phyloP scores from a whole-genome alignment of 345 rosid species.

The Sonneratia caseolaris region DNA sequence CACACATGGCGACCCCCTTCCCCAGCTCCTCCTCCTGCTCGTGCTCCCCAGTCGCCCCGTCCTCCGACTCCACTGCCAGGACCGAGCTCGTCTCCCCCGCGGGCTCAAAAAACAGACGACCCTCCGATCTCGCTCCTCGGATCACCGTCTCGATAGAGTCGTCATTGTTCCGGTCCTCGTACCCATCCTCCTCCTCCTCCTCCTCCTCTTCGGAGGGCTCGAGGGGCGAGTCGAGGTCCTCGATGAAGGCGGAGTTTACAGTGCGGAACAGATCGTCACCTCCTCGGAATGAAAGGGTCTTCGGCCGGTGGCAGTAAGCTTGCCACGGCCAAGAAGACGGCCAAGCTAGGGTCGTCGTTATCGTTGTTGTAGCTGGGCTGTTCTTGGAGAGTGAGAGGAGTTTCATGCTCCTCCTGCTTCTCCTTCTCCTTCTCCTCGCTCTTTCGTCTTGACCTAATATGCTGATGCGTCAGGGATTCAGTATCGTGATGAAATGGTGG shows the following conservation, averaged over 20 bases:
- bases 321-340: constrained; percentile 78
- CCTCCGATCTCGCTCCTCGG: constrained; percentile 33
- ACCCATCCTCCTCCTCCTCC: neutral
- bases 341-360: neutral
- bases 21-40: constrained; percentile 26
- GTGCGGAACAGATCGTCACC: constrained; percentile 22
- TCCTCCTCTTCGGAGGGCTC: constrained; percentile 2
- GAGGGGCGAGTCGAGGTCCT: neutral
- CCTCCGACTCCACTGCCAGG: constrained; percentile 28
- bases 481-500: neutral
- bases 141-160: constrained; percentile 36
- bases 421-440: constrained; percentile 16
- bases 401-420: constrained; percentile 37
- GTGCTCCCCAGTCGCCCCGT: constrained; percentile 2
- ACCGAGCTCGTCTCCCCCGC: constrained; percentile 55
- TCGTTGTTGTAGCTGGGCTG: neutral
- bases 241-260: constrained; percentile 28
- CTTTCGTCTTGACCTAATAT: neutral
- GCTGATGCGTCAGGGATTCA: neutral
- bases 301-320: constrained; percentile 55
- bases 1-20: constrained; percentile 20
- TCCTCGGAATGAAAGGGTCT: constrained; percentile 58
- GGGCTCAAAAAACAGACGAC: constrained; percentile 59
- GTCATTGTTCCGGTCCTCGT: too few relatives aligned
- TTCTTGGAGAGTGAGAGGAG: constrained; percentile 42